Evolutionary conservation across 495 filamentous ascomycete species (phyloP).

Genomic region (Astrothelium subdiscretum): DNA sequence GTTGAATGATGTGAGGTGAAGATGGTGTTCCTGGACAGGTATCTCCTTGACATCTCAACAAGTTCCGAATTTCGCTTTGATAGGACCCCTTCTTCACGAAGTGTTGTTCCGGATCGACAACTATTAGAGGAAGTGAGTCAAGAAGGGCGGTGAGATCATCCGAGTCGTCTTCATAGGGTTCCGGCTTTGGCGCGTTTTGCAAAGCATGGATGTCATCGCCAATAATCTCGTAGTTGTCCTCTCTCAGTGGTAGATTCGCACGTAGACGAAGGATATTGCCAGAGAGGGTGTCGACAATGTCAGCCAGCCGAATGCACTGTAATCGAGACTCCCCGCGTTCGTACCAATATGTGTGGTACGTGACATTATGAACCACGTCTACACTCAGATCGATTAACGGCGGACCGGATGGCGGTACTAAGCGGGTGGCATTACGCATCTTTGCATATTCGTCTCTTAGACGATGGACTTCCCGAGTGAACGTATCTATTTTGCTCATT

Average conservation of each 20-base stretch:
- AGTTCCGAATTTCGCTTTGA: conserved; percentile 22
- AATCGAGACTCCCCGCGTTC: not conserved
- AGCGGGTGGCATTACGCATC: conserved; percentile 11
- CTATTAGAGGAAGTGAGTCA: conserved; percentile 14
- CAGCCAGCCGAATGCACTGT: conserved; percentile 16
- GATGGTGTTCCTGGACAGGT: conserved; percentile 15
- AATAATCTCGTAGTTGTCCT: conserved; percentile 15
- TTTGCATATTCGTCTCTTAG: conserved; percentile 13
- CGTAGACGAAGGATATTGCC: conserved; percentile 23
- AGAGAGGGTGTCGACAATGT: conserved; percentile 20
- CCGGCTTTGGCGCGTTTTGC: not conserved
- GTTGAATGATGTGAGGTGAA: conserved; percentile 17
- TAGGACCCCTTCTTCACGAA: conserved; percentile 27
- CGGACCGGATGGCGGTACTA: conserved; percentile 11
- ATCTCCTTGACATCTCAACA: conserved; percentile 22
- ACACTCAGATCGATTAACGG: conserved; percentile 6
- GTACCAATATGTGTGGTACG: conserved; percentile 14
- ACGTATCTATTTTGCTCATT: no score
- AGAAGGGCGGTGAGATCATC: conserved; percentile 15
- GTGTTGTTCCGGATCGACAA: conserved; percentile 17
- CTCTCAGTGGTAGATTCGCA: conserved; percentile 9
- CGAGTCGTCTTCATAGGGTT: conserved; percentile 17
- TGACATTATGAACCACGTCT: not conserved
- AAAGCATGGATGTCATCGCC: conserved; percentile 16
- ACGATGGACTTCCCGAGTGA: not conserved